These are phyloP conservation scores for Mucor circinelloides DNA, from an alignment of 371 early-diverging fungal genomes.

Conservation along the genomic window DNA sequence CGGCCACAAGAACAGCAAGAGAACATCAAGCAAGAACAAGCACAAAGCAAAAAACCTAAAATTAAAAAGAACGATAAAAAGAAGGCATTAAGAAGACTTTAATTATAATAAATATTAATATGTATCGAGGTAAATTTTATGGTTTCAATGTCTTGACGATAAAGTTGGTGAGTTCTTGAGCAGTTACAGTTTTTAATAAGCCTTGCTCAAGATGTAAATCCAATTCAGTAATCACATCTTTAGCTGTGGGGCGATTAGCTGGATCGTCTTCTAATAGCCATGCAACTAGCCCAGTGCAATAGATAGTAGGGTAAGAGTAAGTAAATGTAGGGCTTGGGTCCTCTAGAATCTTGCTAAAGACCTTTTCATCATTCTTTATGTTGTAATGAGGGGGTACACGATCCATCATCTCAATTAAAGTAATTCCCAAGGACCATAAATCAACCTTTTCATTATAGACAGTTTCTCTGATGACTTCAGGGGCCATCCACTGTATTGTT, in stretches of 20 bases:
- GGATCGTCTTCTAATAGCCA: slow-evolving; percentile 50
- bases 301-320: slow-evolving; percentile 47
- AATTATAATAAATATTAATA: background rate
- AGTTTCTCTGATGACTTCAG: slow-evolving; percentile 48
- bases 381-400: slow-evolving; percentile 55
- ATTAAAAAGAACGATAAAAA: slow-evolving; percentile 24
- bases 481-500: slow-evolving; percentile 50
- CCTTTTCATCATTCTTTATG: slow-evolving; percentile 39
- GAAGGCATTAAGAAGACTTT: slow-evolving; percentile 26
- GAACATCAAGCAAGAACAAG: background rate
- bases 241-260: slow-evolving; percentile 40
- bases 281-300: slow-evolving; percentile 50
- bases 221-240: slow-evolving; percentile 45
- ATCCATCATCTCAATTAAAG: slow-evolving; percentile 60
- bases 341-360: slow-evolving; percentile 38
- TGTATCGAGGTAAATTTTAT: background rate
- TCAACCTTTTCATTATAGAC: slow-evolving; percentile 49
- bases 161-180: slow-evolving; percentile 35
- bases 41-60: slow-evolving; percentile 8
- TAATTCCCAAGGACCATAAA: slow-evolving; percentile 53
- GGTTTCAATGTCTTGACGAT: slow-evolving; percentile 29
- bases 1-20: slow-evolving; percentile 3
- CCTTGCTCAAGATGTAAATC: slow-evolving; percentile 45
- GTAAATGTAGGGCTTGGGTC: slow-evolving; percentile 51
- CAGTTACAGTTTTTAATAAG: slow-evolving; percentile 30